These are phyloP conservation scores for Suillus subluteus DNA, from an alignment of 768 basidiomycete genomes.

Conservation along the genomic window DNA sequence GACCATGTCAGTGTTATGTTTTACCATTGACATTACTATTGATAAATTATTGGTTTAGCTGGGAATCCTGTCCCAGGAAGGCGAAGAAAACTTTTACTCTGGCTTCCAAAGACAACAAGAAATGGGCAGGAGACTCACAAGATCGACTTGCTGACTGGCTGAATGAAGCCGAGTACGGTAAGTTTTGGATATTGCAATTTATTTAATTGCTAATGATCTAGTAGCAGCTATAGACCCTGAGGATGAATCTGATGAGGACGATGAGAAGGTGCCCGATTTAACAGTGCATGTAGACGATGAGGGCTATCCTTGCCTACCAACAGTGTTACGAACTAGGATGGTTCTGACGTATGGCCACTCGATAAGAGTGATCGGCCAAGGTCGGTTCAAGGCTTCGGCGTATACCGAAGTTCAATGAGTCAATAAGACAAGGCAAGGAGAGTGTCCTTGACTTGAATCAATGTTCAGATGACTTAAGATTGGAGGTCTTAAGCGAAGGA, in stretches of 20 bases:
- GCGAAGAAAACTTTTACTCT: not conserved
- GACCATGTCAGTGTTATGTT: not conserved
- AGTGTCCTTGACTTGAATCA: too few species aligned
- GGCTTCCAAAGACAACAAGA: not conserved
- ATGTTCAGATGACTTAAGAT: too few species aligned
- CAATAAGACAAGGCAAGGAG: too few species aligned
- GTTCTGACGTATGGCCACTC: too few species aligned
- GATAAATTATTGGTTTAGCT: not conserved
- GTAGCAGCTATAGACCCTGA: not conserved
- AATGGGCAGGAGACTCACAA: not conserved
- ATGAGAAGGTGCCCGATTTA: not conserved
- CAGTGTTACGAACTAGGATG: too few species aligned
- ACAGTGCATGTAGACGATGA: not conserved
- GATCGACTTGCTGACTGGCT: not conserved
- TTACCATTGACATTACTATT: not conserved
- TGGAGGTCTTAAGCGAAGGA: too few species aligned
- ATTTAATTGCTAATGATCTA: not conserved
- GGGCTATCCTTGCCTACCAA: not conserved
- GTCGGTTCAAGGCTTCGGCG: too few species aligned
- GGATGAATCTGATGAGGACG: not conserved
- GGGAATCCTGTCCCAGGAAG: not conserved
- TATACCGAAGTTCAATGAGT: too few species aligned
- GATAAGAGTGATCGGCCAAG: too few species aligned
- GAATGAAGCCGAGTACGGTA: not conserved
- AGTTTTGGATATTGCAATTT: not conserved